Percentiles rank a stretch among this genome's conserved stretches.
Evolutionary conservation across 345 rosid genomes (phyloP).

Genomic region (Aquilaria malaccensis): DNA sequence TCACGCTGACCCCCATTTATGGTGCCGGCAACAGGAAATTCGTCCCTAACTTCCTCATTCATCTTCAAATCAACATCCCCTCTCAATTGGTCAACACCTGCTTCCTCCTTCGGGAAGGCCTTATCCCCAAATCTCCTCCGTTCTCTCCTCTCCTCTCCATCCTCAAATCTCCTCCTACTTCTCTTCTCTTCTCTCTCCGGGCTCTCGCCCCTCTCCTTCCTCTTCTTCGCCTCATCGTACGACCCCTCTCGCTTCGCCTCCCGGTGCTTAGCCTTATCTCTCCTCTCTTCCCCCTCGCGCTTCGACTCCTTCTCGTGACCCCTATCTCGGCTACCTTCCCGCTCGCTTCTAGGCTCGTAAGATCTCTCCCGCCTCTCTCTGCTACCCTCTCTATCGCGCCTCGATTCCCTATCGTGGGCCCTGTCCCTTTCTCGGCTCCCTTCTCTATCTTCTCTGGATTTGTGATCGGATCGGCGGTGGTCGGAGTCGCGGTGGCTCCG

Average conservation of each 20-base stretch:
- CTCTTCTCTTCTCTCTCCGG: constrained; percentile 35
- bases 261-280: constrained; percentile 14
- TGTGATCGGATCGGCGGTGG: constrained; percentile 43
- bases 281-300: constrained; percentile 16
- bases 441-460: constrained; percentile 35
- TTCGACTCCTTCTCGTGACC: constrained; percentile 21
- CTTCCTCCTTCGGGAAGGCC: constrained; percentile 15
- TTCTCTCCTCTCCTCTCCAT: constrained; percentile 30
- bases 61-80: constrained; percentile 17
- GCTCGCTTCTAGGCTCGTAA: constrained; percentile 28
- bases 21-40: constrained; percentile 4
- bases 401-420: constrained; percentile 12
- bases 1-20: constrained; percentile 20
- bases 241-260: constrained; percentile 29
- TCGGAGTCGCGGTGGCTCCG: constrained; percentile 45
- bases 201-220: constrained; percentile 33
- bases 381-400: constrained; percentile 31
- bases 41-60: constrained; percentile 28
- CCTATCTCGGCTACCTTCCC: constrained; percentile 28
- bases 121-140: constrained; percentile 53
- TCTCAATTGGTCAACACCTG: constrained; percentile 10
- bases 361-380: constrained; percentile 17
- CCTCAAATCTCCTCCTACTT: constrained; percentile 37
- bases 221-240: constrained; percentile 26
- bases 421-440: constrained; percentile 32